phyloP scores from a whole-genome alignment of 2,329 filamentous ascomycete genomes.

The Bimuria novae-zelandiae region DNA sequence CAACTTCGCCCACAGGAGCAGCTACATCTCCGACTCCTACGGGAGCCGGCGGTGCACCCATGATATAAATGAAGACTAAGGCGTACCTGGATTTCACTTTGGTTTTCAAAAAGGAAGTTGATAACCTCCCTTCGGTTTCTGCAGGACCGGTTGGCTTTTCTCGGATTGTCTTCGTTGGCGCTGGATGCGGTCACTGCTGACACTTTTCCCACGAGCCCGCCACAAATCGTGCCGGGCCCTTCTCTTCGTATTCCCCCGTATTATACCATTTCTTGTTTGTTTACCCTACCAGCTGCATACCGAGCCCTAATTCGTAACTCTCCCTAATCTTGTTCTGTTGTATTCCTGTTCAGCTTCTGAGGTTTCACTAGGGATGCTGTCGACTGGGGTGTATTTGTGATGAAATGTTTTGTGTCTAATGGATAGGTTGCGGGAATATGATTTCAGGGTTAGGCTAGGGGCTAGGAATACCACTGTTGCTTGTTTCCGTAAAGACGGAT shows the following conservation, averaged over 20 bases:
- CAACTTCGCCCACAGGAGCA: constrained; percentile 6
- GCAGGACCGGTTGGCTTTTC: constrained; percentile 7
- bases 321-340: constrained; percentile 11
- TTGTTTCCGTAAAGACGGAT: neutral
- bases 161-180: constrained; percentile 7
- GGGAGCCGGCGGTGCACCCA: constrained; percentile 22
- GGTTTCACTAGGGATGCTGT: neutral
- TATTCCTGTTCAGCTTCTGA: neutral
- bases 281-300: neutral
- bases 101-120: neutral
- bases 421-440: neutral
- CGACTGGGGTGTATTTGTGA: neutral
- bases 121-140: constrained; percentile 1
- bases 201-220: neutral
- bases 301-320: constrained; percentile 17
- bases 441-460: neutral
- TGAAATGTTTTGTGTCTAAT: constrained; percentile 20
- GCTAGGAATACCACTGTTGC: constrained; percentile 5
- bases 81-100: constrained; percentile 7
- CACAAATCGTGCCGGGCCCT: neutral
- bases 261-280: constrained; percentile 17
- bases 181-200: constrained; percentile 4
- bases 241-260: constrained; percentile 10
- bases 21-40: constrained; percentile 12
- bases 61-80: constrained; percentile 20